Conservation (phyloP, 2,329 filamentous ascomycete species). For the Emydomyces testavorans region DNA sequence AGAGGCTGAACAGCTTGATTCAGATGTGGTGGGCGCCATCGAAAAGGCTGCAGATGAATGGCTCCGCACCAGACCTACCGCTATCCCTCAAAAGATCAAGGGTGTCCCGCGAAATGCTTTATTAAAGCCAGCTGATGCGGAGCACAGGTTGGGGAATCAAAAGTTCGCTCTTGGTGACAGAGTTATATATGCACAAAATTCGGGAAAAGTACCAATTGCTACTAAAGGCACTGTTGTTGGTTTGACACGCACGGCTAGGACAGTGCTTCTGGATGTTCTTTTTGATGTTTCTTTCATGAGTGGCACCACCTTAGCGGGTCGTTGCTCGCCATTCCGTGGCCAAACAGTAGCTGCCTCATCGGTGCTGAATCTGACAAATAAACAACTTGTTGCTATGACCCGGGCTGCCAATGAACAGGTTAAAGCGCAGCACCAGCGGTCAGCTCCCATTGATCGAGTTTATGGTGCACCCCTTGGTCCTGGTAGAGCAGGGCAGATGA, state of each 20-base stretch:
- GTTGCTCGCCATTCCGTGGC: slow-evolving; percentile 85
- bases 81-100: slow-evolving; percentile 57
- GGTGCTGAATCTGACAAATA: slow-evolving; percentile 74
- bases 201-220: slow-evolving; percentile 88
- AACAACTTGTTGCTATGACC: slow-evolving; percentile 58
- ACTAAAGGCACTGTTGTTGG: slow-evolving; percentile 89
- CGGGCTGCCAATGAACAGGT: slow-evolving; percentile 28
- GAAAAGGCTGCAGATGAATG: slow-evolving; percentile 62
- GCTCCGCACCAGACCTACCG: slow-evolving; percentile 41
- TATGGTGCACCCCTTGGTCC: slow-evolving; percentile 48
- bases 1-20: slow-evolving; percentile 92
- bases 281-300: slow-evolving; percentile 97
- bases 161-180: slow-evolving; percentile 76
- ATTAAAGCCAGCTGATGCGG: slow-evolving; percentile 89
- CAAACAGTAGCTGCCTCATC: slow-evolving; percentile 82
- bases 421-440: slow-evolving; percentile 47
- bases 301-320: slow-evolving; percentile 78
- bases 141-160: slow-evolving; percentile 80
- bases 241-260: slow-evolving; percentile 75
- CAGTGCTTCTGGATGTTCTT: slow-evolving; percentile 74
- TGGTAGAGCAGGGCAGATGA: slow-evolving; percentile 50
- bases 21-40: slow-evolving; percentile 69
- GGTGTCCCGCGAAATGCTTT: slow-evolving; percentile 77
- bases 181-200: slow-evolving; percentile 82
- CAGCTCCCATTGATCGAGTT: slow-evolving; percentile 40